These are phyloP conservation scores for Aspergillus thermomutatus DNA, from an alignment of 2,329 filamentous ascomycete species.

Conservation along the genomic window DNA sequence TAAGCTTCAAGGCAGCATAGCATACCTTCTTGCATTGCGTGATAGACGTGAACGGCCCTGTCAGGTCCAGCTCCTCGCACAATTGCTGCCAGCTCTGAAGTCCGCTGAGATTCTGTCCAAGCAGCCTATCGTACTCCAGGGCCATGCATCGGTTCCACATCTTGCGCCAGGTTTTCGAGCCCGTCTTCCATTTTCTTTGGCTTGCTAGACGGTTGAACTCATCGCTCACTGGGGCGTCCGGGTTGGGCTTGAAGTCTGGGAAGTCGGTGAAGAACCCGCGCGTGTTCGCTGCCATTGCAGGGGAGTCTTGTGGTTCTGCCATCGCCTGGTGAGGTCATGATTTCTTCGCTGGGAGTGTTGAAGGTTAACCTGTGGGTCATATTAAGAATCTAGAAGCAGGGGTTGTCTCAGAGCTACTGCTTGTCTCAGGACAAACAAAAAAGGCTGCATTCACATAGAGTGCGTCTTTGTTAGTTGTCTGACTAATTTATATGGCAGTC, in stretches of 20 bases:
- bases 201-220: slow-evolving; percentile 20
- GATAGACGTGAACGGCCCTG: slow-evolving; percentile 15
- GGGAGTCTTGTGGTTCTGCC: neutral
- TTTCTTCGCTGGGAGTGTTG: neutral
- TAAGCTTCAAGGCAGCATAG: neutral
- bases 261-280: slow-evolving; percentile 12
- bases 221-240: slow-evolving; percentile 7
- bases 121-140: slow-evolving; percentile 17
- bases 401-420: neutral
- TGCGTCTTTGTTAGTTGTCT: neutral
- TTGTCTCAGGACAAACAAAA: neutral
- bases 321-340: neutral
- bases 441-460: neutral
- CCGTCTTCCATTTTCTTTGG: slow-evolving; percentile 18
- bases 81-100: slow-evolving; percentile 23
- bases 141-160: slow-evolving; percentile 21
- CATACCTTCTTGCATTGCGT: slow-evolving; percentile 26
- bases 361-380: neutral
- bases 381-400: neutral
- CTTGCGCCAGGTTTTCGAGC: slow-evolving; percentile 17
- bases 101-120: slow-evolving; percentile 8
- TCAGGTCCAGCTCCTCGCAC: slow-evolving; percentile 23
- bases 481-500: no score
- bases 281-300: neutral
- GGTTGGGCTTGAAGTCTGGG: slow-evolving; percentile 12